Conservation (phyloP, 129 eudicot genomes). For the Flaveria linearis region DNA sequence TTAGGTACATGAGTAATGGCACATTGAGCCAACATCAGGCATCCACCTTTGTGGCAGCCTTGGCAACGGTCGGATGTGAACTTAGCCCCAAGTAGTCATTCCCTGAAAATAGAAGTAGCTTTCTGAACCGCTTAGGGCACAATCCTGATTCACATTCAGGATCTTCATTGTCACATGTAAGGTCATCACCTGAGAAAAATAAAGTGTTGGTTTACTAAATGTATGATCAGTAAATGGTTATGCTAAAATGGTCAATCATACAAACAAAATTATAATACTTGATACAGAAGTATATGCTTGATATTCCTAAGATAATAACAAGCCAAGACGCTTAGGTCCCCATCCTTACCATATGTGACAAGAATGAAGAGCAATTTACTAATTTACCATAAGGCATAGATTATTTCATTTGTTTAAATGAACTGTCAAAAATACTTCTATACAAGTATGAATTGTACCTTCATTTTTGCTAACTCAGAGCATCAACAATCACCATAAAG, state of each 20-base stretch:
- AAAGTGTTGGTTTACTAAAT: neutral
- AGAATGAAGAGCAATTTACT: neutral
- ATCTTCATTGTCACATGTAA: constrained; percentile 23
- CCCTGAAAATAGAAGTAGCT: constrained; percentile 85
- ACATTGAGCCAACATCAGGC: constrained; percentile 12
- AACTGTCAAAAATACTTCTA: neutral
- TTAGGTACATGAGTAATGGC: neutral
- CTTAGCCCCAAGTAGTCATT: constrained; percentile 95
- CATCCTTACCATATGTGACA: neutral
- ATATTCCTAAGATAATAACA: neutral
- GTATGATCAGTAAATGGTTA: constrained; percentile 1
- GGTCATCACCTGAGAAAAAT: constrained; percentile 57
- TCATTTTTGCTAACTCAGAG: neutral
- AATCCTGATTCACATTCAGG: constrained; percentile 31
- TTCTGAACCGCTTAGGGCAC: constrained; percentile 41
- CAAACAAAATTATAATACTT: constrained; percentile 6
- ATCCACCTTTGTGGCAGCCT: constrained; percentile 71
- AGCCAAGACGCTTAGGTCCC: neutral
- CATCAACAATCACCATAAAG: neutral
- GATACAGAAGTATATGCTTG: neutral
- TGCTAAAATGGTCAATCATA: constrained; percentile 15
- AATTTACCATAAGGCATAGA: neutral
- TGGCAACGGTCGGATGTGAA: constrained; percentile 80
- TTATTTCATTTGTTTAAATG: neutral
- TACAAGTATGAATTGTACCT: neutral